Percentiles rank a stretch among this genome's conserved stretches.
phyloP scores from a whole-genome alignment of 2,329 filamentous ascomycete genomes.

The Aspergillus versicolor region DNA sequence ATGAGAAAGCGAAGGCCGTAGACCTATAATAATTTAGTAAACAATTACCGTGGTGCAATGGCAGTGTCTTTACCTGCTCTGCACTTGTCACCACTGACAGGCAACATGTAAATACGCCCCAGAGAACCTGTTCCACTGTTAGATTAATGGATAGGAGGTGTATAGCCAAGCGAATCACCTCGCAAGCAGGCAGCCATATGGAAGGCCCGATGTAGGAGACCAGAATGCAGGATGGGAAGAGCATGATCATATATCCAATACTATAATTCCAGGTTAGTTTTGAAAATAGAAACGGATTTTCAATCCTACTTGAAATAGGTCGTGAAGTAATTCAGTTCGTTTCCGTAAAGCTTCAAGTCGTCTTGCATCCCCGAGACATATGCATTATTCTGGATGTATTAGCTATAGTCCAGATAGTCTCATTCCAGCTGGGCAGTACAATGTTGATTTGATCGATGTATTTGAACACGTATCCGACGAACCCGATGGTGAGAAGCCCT shows the following conservation, averaged over 20 bases:
- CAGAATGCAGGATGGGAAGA: background rate
- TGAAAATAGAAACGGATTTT: background rate
- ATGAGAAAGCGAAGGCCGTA: background rate
- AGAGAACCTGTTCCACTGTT: background rate
- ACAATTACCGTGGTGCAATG: too few relatives aligned
- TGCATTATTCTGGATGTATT: constrained; percentile 3
- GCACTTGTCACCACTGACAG: background rate
- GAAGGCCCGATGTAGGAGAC: background rate
- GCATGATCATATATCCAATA: background rate
- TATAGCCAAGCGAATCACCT: background rate
- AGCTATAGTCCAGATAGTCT: background rate
- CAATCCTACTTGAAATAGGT: constrained; percentile 4
- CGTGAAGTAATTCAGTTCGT: constrained; percentile 10
- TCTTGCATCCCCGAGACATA: constrained; percentile 11
- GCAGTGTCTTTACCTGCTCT: background rate
- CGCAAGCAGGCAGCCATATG: background rate
- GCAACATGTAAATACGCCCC: background rate
- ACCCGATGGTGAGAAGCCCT: constrained; percentile 5
- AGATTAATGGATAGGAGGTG: background rate
- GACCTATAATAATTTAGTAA: too few relatives aligned
- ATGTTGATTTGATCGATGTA: constrained; percentile 12
- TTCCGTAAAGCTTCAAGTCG: constrained; percentile 5
- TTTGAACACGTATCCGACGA: constrained; percentile 11
- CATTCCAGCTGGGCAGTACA: background rate
- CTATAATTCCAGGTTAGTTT: background rate